Conservation (phyloP, 352 stramenopile species). For the Pythium folliculosum region DNA sequence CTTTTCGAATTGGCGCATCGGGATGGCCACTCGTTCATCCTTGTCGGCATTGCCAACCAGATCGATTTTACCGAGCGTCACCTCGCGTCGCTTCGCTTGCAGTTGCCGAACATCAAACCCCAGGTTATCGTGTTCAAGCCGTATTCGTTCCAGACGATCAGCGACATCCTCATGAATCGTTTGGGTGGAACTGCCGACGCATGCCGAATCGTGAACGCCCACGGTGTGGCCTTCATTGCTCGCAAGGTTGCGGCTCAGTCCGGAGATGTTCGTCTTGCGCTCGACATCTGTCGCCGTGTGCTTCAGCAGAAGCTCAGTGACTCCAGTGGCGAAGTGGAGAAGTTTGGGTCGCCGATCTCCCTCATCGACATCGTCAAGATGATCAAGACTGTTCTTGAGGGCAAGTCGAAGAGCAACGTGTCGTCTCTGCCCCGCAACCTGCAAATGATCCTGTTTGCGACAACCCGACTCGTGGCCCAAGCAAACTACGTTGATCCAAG, state of each 20-base stretch:
- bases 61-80: constrained; percentile 87
- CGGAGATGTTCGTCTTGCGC: constrained; percentile 71
- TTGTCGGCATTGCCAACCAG: constrained; percentile 84
- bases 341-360: constrained; percentile 38
- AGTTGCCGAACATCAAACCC: constrained; percentile 53
- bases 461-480: constrained; percentile 41
- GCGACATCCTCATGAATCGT: constrained; percentile 70
- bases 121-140: constrained; percentile 79
- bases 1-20: constrained; percentile 81
- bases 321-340: constrained; percentile 17
- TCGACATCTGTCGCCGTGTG: constrained; percentile 74
- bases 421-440: constrained; percentile 72
- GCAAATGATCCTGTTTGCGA: constrained; percentile 83
- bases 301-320: constrained; percentile 55
- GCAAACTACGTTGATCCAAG: constrained; percentile 5
- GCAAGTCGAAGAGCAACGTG: constrained; percentile 56
- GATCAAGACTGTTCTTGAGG: constrained; percentile 74
- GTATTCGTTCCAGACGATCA: constrained; percentile 79
- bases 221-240: constrained; percentile 77
- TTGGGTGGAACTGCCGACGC: constrained; percentile 50
- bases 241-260: constrained; percentile 79
- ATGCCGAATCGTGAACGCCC: constrained; percentile 56
- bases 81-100: constrained; percentile 54
- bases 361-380: constrained; percentile 74
- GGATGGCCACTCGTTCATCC: constrained; percentile 56